Evolutionary conservation across 306 rosid species (phyloP).

Genomic region (Vigna hirtella): DNA sequence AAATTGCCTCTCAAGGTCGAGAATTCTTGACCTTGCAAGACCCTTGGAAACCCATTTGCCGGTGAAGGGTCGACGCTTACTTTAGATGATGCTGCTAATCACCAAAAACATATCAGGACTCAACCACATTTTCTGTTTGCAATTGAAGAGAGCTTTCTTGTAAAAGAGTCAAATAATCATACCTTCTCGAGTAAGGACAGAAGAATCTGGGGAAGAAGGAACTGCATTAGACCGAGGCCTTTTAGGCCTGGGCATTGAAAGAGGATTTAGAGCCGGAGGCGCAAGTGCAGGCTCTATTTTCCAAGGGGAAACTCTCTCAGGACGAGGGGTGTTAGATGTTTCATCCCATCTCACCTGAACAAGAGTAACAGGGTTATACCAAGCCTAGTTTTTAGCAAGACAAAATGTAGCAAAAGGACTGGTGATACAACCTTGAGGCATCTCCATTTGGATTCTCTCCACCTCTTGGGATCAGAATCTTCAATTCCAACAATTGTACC

Average conservation of each 20-base stretch:
- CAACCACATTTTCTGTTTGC: background rate
- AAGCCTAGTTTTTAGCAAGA: conserved; percentile 10
- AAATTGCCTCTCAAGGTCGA: conserved; percentile 77
- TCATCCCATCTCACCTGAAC: conserved; percentile 96
- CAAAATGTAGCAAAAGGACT: conserved; percentile 27
- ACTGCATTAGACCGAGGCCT: conserved; percentile 73
- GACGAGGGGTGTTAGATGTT: conserved; percentile 77
- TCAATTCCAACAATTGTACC: conserved; percentile 90
- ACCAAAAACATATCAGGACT: conserved; percentile 7
- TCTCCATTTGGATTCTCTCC: conserved; percentile 92
- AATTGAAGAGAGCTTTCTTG: background rate
- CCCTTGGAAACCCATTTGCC: conserved; percentile 75
- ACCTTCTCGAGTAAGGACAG: conserved; percentile 86
- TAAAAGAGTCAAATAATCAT: conserved; percentile 9
- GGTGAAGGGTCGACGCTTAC: conserved; percentile 66
- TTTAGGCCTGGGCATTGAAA: conserved; percentile 75
- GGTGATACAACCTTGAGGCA: conserved; percentile 72
- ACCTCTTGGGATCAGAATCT: conserved; percentile 69
- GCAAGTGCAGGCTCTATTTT: conserved; percentile 93
- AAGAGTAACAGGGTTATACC: conserved; percentile 24
- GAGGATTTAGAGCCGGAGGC: conserved; percentile 81
- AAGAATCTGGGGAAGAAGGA: conserved; percentile 77
- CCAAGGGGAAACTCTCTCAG: conserved; percentile 95
- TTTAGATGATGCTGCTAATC: conserved; percentile 61
- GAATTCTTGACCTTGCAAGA: conserved; percentile 98